A percentile compares a stretch with the other conserved stretches of the same genome.
Evolutionary conservation across 768 basidiomycete species (phyloP).

Genomic region (Tephrocybe rancida): DNA sequence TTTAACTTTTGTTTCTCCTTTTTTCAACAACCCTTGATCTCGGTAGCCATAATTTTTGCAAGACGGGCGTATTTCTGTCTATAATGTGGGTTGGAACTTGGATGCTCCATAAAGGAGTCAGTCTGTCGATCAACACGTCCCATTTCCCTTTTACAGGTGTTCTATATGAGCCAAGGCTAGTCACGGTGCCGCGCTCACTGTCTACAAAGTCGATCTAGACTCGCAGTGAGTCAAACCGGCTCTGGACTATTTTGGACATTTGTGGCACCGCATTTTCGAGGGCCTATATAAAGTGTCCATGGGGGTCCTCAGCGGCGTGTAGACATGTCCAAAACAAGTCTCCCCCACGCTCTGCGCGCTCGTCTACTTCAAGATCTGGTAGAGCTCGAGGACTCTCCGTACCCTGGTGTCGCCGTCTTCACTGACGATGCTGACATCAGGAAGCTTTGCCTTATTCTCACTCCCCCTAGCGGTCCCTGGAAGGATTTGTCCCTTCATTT

Average conservation of each 20-base stretch:
- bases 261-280: not conserved
- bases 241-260: too few species aligned
- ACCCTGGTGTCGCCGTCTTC: slow-evolving; percentile 45
- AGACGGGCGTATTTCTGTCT: too few species aligned
- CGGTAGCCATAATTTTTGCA: too few species aligned
- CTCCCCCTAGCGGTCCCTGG: slow-evolving; percentile 44
- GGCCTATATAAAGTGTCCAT: not conserved
- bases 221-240: not conserved
- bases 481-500: slow-evolving; percentile 41
- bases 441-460: slow-evolving; percentile 43
- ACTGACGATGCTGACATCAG: slow-evolving; percentile 41
- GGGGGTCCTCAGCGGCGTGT: not conserved
- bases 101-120: too few species aligned
- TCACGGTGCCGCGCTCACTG: not conserved
- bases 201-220: not conserved
- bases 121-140: too few species aligned
- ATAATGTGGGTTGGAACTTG: too few species aligned
- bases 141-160: too few species aligned
- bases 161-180: too few species aligned
- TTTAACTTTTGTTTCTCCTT: too few species aligned
- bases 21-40: too few species aligned
- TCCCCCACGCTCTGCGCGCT: slow-evolving; percentile 24
- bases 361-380: slow-evolving; percentile 40
- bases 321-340: not conserved
- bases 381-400: slow-evolving; percentile 41